Conservation (phyloP, 306 rosid species). For the Acacia crassicarpa region DNA sequence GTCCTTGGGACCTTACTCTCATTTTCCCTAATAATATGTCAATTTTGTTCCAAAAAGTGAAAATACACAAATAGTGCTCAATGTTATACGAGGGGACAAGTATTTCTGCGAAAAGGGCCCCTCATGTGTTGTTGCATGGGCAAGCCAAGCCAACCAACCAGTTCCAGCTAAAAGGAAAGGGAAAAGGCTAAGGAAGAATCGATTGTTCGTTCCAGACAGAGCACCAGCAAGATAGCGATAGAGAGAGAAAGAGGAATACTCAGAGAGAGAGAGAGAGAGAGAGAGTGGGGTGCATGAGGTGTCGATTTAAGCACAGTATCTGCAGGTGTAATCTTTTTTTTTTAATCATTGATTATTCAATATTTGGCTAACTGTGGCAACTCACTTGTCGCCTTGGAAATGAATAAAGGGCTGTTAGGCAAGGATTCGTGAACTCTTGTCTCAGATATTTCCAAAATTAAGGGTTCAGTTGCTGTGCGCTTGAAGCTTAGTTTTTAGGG, state of each 20-base stretch:
- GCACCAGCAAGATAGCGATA: not conserved
- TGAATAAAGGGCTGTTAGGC: slow-evolving; percentile 22
- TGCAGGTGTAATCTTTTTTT: slow-evolving; percentile 8
- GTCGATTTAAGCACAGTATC: slow-evolving; percentile 37
- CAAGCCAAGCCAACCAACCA: not conserved
- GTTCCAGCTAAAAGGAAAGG: not conserved
- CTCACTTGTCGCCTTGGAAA: slow-evolving; percentile 34
- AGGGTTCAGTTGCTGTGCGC: slow-evolving; percentile 13
- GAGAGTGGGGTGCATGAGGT: slow-evolving; percentile 40
- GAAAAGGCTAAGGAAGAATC: not conserved
- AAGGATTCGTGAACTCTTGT: slow-evolving; percentile 23
- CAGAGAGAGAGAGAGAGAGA: slow-evolving; percentile 1
- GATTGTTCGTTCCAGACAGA: not conserved
- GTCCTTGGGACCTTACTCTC: too few species aligned
- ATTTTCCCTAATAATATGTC: too few species aligned
- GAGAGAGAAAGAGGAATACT: not conserved
- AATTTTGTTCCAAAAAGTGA: too few species aligned
- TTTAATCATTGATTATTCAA: not conserved
- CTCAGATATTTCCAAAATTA: not conserved
- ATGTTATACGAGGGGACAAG: too few species aligned
- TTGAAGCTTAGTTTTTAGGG: not conserved
- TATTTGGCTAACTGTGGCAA: slow-evolving; percentile 26
- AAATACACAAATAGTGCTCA: not conserved
- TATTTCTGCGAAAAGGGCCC: not conserved
- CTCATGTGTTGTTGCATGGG: not conserved